These are phyloP conservation scores for Colletotrichum musae DNA, from an alignment of 2,329 filamentous ascomycete species.

Conservation along the genomic window DNA sequence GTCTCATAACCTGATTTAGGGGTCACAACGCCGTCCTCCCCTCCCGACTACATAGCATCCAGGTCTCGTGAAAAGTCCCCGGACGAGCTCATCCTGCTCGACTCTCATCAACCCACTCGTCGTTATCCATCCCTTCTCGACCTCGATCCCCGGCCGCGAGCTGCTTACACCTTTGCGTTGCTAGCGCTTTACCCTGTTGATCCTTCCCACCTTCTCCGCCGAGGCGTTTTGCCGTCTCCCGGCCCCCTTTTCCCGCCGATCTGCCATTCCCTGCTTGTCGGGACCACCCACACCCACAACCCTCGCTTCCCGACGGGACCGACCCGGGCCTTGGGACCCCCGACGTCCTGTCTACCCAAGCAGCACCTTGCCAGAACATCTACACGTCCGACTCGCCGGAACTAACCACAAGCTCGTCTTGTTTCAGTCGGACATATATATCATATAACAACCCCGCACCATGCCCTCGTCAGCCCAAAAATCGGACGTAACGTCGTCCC, in stretches of 20 bases:
- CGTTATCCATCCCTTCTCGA: neutral
- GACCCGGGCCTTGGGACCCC: constrained; percentile 4
- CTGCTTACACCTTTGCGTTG: constrained; percentile 13
- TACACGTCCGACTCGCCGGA: neutral
- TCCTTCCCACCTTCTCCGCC: constrained; percentile 21
- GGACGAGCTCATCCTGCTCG: neutral
- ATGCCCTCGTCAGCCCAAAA: constrained; percentile 44
- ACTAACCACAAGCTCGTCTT: no score
- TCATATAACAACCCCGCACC: neutral
- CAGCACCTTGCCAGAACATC: constrained; percentile 11
- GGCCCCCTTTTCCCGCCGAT: constrained; percentile 15
- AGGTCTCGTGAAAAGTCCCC: no score
- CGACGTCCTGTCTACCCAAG: constrained; percentile 10
- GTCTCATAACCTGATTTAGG: constrained; percentile 1
- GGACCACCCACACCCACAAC: constrained; percentile 24
- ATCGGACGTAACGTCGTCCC: constrained; percentile 47
- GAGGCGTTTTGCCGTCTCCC: constrained; percentile 9
- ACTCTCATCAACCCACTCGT: neutral
- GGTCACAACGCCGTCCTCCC: constrained; percentile 22
- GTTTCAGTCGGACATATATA: neutral
- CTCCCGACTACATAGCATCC: no score
- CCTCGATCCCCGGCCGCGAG: constrained; percentile 4
- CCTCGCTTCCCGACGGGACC: constrained; percentile 35
- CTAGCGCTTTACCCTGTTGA: constrained; percentile 30
- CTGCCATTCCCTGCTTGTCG: constrained; percentile 23